phyloP scores from a whole-genome alignment of 176 grass and related monocot genomes.

The Panicum miliaceum region DNA sequence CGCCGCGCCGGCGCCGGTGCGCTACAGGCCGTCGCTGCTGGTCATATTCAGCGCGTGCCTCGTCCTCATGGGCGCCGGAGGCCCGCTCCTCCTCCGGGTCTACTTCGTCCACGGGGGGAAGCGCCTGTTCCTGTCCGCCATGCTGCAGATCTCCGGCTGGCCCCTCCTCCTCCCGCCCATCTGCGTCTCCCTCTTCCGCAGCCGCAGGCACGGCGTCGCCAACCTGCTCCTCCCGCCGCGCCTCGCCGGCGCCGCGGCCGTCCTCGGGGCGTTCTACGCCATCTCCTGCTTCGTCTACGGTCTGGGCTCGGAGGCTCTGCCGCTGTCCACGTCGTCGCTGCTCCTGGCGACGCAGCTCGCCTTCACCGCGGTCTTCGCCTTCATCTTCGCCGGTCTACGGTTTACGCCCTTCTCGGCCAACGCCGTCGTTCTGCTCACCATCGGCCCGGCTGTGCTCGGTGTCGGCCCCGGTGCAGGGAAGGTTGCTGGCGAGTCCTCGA shows the following conservation, averaged over 20 bases:
- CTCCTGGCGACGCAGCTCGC: conserved; percentile 77
- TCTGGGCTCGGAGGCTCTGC: conserved; percentile 59
- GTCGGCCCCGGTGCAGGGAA: conserved; percentile 47
- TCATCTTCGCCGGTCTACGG: conserved; percentile 58
- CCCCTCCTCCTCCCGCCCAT: conserved; percentile 66
- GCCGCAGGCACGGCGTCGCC: conserved; percentile 12
- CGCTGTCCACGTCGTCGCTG: conserved; percentile 79
- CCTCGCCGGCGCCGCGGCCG: conserved; percentile 39
- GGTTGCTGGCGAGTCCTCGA: conserved; percentile 43
- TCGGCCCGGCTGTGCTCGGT: conserved; percentile 66
- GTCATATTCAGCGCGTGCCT: conserved; percentile 56
- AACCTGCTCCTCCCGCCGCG: conserved; percentile 47
- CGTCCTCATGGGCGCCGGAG: conserved; percentile 61
- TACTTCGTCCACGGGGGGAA: conserved; percentile 72
- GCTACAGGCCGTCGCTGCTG: conserved; percentile 39
- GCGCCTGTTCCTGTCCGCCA: conserved; percentile 60
- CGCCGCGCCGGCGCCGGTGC: conserved; percentile 9
- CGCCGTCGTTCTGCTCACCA: conserved; percentile 68
- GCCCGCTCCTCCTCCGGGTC: conserved; percentile 67
- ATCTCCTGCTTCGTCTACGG: conserved; percentile 59
- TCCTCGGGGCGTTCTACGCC: conserved; percentile 56
- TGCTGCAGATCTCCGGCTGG: conserved; percentile 64
- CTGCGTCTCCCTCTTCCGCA: conserved; percentile 34
- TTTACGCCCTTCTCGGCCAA: conserved; percentile 78
- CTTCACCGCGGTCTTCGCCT: conserved; percentile 75